These are phyloP conservation scores for Backusella liffmaniae DNA, from an alignment of 192 early-diverging fungal species.

Conservation along the genomic window DNA sequence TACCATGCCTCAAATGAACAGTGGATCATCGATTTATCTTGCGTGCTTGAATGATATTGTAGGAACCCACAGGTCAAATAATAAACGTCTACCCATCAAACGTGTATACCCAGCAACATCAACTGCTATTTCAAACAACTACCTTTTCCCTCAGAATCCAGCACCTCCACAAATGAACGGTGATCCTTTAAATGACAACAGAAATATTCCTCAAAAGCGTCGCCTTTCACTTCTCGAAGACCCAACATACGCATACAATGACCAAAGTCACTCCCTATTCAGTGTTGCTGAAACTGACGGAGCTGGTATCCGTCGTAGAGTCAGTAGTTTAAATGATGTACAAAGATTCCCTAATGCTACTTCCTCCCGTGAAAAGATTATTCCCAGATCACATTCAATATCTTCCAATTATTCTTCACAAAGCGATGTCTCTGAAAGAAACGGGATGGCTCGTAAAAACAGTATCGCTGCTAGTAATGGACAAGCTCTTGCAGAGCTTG, in stretches of 20 bases:
- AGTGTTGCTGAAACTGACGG: background rate
- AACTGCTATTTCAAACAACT: background rate
- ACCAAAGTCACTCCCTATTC: background rate
- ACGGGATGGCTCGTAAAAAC: constrained; percentile 11
- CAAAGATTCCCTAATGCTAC: background rate
- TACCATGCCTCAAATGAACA: background rate
- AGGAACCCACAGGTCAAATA: constrained; percentile 56
- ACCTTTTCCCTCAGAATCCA: background rate
- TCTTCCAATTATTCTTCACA: background rate
- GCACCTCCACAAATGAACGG: background rate
- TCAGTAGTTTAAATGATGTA: constrained; percentile 49
- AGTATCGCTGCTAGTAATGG: constrained; percentile 18
- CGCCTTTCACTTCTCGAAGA: constrained; percentile 4
- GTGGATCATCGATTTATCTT: constrained; percentile 49
- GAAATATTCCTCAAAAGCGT: background rate
- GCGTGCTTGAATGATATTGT: constrained; percentile 72
- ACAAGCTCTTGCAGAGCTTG: constrained; percentile 9
- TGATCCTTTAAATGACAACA: background rate
- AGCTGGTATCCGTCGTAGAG: constrained; percentile 38
- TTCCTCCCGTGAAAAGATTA: background rate
- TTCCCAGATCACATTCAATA: constrained; percentile 4
- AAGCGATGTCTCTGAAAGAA: background rate
- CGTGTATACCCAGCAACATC: constrained; percentile 12
- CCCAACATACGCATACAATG: background rate
- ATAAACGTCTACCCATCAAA: constrained; percentile 48